Percentiles rank a stretch among this genome's conserved stretches.
phyloP scores from a whole-genome alignment of 2,329 filamentous ascomycete species.

The Talaromyces sp. region DNA sequence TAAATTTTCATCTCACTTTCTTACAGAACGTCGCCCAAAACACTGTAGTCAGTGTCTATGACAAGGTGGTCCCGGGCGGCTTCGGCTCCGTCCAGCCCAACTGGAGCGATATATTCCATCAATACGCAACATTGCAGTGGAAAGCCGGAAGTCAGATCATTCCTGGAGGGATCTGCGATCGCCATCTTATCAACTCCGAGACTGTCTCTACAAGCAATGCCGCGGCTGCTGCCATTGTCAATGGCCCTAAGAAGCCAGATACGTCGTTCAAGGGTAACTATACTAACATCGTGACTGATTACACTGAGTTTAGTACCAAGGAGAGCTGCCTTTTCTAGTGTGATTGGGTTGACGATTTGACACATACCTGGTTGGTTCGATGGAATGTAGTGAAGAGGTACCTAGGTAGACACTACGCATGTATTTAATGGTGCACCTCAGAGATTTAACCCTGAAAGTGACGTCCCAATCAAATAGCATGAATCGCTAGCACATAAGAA shows the following conservation, averaged over 20 bases:
- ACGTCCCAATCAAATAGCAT: no score
- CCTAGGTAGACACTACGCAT: no score
- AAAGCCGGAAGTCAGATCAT: slow-evolving; percentile 11
- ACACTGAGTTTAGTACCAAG: slow-evolving; percentile 10
- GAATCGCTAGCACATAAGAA: no score
- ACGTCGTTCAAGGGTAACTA: slow-evolving; percentile 10
- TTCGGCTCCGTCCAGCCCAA: slow-evolving; percentile 7
- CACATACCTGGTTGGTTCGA: not conserved
- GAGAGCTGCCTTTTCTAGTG: slow-evolving; percentile 1
- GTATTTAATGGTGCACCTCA: no score
- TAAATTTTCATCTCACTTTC: no score
- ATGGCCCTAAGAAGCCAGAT: not conserved
- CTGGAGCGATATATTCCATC: slow-evolving; percentile 13
- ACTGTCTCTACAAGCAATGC: slow-evolving; percentile 8
- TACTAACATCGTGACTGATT: slow-evolving; percentile 11
- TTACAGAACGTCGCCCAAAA: slow-evolving; percentile 16
- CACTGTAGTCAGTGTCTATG: slow-evolving; percentile 15
- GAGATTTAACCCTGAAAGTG: no score
- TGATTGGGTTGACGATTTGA: not conserved
- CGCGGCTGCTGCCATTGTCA: not conserved
- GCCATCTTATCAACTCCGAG: slow-evolving; percentile 11
- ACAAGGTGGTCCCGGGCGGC: slow-evolving; percentile 15
- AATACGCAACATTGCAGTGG: slow-evolving; percentile 12
- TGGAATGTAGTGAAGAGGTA: no score
- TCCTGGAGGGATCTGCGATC: slow-evolving; percentile 11